Base-by-base conservation (phyloP, 352 stramenopile species). In the Phytophthora pinifolia region DNA sequence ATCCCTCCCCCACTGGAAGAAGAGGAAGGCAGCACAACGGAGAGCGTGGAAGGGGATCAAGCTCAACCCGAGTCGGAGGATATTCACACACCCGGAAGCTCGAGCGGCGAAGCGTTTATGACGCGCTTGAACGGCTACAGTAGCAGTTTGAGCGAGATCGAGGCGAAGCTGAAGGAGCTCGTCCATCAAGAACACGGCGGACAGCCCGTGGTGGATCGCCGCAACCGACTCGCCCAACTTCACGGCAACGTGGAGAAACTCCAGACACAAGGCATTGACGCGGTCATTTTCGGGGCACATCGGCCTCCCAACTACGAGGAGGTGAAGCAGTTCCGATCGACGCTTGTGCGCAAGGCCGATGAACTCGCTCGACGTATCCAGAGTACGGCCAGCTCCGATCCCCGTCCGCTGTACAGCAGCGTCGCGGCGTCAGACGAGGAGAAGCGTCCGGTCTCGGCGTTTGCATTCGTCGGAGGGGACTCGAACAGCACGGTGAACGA, bases 191-290 rank as follows among this genome's bases (percentile, higher is more conserved):
- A 87, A 29, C 73, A 80, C 27, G 52, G 60, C 5, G 70, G 75
- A 8, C 38, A 77, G 10, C 59, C 54, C 1, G 47, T 84, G 4
- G 51, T 53, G 2, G 77, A 88, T 47, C 59, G 70, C 27, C 78
- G 79, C 48, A 89, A 90, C 52, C 61, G 84, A 44, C 60, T 92
- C 14, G 82, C 82, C 27, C 82, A 92, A 49, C 65, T 92, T 20
- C 79, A 90, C 29, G 82, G 82, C 4, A 75, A 67, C 15, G 72
- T 92, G 43, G 82, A 92, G 58, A 84, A 84, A 41, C 89, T 92
- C 36, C 76, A 89, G 64, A 92, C 82, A 9, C 72, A 90, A 54
- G 80, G 80, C 37, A 89, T 92, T 25, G 82, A 92, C 43, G 67
- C 79, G 2, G 79, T 92, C n/a, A 92, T 92, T 59, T 70, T 92